Percentiles rank a stretch among this genome's conserved stretches.
phyloP scores from a whole-genome alignment of 129 eudicot genomes.

The Smallanthus sonchifolius region DNA sequence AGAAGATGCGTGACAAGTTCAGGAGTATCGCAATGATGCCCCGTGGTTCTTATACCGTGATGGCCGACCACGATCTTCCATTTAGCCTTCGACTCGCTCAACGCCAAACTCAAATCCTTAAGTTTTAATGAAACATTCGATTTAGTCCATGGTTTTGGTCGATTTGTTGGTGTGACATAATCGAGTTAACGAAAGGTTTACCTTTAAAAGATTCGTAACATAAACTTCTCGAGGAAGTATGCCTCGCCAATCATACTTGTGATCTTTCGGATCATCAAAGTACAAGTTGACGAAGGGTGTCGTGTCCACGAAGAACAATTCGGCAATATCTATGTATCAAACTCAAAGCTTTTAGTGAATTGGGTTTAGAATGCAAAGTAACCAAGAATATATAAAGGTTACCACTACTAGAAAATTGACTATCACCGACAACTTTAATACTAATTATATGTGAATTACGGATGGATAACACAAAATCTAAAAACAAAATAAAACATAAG shows the following conservation, averaged over 20 bases:
- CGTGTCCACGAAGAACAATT: slow-evolving; percentile 65
- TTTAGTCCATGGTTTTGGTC: neutral
- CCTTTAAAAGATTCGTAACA: slow-evolving; percentile 41
- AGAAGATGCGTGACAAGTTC: slow-evolving; percentile 49
- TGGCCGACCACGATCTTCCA: slow-evolving; percentile 65
- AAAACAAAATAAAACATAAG: no score
- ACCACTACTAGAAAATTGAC: no score
- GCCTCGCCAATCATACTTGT: slow-evolving; percentile 62
- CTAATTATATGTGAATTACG: no score
- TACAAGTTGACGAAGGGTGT: slow-evolving; percentile 57
- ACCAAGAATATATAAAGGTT: neutral
- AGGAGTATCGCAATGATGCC: slow-evolving; percentile 60
- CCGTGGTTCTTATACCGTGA: slow-evolving; percentile 54
- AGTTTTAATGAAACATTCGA: neutral
- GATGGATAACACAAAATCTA: no score
- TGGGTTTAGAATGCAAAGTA: neutral
- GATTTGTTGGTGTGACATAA: neutral
- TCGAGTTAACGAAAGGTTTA: neutral
- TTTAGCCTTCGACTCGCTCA: slow-evolving; percentile 41
- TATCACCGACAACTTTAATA: no score
- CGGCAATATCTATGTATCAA: slow-evolving; percentile 41
- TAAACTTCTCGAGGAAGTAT: slow-evolving; percentile 49
- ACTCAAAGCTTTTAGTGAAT: neutral
- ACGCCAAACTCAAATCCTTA: slow-evolving; percentile 45
- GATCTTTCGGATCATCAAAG: slow-evolving; percentile 45